A percentile compares a stretch with the other conserved stretches of the same genome.
These are phyloP conservation scores for Symbiodinium pilosum DNA, from an alignment of 73 alveolate species.

Conservation along the genomic window DNA sequence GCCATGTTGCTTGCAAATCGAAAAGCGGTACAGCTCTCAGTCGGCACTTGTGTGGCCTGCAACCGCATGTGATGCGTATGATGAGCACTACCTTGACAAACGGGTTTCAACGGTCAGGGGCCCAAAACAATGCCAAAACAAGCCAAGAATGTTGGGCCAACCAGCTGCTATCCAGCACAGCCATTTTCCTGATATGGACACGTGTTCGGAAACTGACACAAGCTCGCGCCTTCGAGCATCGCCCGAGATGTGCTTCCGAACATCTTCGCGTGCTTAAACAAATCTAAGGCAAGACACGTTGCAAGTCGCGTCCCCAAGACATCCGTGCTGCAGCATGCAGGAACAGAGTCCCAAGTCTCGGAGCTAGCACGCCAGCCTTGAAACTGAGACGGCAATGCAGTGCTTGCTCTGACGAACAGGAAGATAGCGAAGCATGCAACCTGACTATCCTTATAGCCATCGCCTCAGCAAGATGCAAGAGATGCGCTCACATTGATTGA, in stretches of 20 bases:
- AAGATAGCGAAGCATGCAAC: not conserved
- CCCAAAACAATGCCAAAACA: no score
- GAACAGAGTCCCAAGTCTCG: not conserved
- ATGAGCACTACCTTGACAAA: no score
- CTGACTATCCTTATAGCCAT: not conserved
- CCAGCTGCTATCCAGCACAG: no score
- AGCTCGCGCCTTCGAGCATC: not conserved
- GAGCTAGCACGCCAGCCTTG: constrained; percentile 12
- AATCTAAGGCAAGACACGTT: not conserved
- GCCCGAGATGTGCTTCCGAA: not conserved
- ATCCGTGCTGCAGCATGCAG: not conserved
- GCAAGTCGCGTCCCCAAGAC: not conserved
- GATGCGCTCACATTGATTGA: not conserved
- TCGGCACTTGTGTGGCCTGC: no score
- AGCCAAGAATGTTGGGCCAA: no score
- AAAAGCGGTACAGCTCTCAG: no score
- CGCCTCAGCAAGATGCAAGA: not conserved
- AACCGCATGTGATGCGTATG: no score
- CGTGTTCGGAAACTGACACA: not conserved
- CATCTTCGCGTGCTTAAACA: not conserved
- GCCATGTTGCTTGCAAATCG: no score
- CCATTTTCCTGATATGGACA: no score
- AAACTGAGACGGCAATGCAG: not conserved
- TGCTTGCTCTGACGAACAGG: not conserved
- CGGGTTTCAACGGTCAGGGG: no score